A percentile compares a stretch with the other conserved stretches of the same genome.
These are phyloP conservation scores for Aspergillus sojae DNA, from an alignment of 2,329 filamentous ascomycete species.

Conservation along the genomic window DNA sequence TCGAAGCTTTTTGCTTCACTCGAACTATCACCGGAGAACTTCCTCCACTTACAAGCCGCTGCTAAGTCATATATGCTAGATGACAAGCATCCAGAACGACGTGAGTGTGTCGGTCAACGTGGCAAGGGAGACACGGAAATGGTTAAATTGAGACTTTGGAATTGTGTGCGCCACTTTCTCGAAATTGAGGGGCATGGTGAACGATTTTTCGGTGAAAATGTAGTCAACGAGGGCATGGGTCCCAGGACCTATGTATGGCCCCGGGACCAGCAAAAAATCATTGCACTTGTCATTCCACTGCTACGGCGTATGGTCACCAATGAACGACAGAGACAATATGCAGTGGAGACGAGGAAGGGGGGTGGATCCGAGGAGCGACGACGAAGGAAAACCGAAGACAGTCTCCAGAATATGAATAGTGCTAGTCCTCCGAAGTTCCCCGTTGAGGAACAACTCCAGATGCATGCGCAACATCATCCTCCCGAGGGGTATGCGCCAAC, in stretches of 20 bases:
- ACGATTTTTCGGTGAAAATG: slow-evolving; percentile 54
- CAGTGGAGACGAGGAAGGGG: slow-evolving; percentile 57
- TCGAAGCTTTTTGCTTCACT: slow-evolving; percentile 60
- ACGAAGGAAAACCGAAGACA: slow-evolving; percentile 40
- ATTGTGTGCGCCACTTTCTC: slow-evolving; percentile 59
- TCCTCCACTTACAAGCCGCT: slow-evolving; percentile 57
- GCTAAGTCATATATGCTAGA: slow-evolving; percentile 62
- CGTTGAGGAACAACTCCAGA: slow-evolving; percentile 36
- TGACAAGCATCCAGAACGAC: slow-evolving; percentile 55
- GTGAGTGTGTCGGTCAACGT: slow-evolving; percentile 60
- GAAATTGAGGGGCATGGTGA: slow-evolving; percentile 54
- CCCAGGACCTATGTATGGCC: slow-evolving; percentile 55
- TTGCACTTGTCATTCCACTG: slow-evolving; percentile 59
- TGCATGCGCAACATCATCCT: slow-evolving; percentile 31
- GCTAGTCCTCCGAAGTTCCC: slow-evolving; percentile 25
- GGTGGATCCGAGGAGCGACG: slow-evolving; percentile 43
- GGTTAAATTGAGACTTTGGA: slow-evolving; percentile 59
- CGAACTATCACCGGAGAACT: slow-evolving; percentile 59
- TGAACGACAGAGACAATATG: slow-evolving; percentile 60
- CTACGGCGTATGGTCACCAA: slow-evolving; percentile 63
- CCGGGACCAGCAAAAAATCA: slow-evolving; percentile 57
- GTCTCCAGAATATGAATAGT: slow-evolving; percentile 30
- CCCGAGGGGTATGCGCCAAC: slow-evolving; percentile 27
- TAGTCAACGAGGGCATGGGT: slow-evolving; percentile 44
- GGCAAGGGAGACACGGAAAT: slow-evolving; percentile 59